Conservation (phyloP, 257 asterid species). For the Solanum chmielewskii region DNA sequence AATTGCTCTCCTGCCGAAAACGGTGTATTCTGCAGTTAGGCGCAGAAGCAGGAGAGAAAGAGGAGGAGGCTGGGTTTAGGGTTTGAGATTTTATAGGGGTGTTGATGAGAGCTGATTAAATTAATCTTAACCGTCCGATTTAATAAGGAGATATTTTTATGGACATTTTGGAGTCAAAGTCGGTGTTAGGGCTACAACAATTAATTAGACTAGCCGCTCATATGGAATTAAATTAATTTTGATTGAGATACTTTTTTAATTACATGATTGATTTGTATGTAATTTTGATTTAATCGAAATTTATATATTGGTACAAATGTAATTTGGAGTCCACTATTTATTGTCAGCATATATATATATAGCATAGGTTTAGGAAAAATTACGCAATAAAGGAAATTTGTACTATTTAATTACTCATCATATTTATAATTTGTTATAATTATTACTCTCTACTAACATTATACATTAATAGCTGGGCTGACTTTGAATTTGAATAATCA, state of each 20-base stretch:
- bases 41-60: background rate
- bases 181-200: background rate
- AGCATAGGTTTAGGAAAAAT: too few relatives aligned
- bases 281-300: too few relatives aligned
- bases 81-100: background rate
- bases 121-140: background rate
- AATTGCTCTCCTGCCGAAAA: background rate
- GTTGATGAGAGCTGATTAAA: background rate
- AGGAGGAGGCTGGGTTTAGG: background rate
- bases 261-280: background rate
- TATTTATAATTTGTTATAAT: too few relatives aligned
- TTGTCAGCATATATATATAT: too few relatives aligned
- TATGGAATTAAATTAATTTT: too few relatives aligned
- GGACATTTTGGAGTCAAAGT: background rate
- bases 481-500: too few relatives aligned
- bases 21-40: background rate
- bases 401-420: too few relatives aligned
- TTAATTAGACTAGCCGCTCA: background rate
- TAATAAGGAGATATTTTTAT: background rate
- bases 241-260: too few relatives aligned
- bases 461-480: rapidly evolving
- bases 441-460: too few relatives aligned
- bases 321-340: background rate
- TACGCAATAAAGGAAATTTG: too few relatives aligned
- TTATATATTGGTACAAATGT: background rate